Base-by-base conservation (phyloP, 371 early-diverging fungal genomes). In the Mucor velutinosus region DNA sequence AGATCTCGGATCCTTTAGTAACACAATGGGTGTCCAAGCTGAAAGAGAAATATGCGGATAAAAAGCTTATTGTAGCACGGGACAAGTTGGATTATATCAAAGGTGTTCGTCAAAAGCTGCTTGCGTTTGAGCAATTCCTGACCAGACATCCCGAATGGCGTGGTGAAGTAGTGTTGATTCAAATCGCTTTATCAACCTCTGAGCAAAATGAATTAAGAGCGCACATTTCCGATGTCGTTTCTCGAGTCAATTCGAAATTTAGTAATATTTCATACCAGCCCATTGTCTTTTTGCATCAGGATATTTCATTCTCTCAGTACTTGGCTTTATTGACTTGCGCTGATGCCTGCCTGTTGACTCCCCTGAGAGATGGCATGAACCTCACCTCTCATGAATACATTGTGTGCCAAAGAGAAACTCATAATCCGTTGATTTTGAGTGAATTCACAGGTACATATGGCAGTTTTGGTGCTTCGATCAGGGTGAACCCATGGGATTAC, bases 51-150 rank as follows among this genome's bases (percentile, higher is more conserved):
- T 98, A 94, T 74, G 83, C 87, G 29, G 93, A 90, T 39, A 94
- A 93, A 83, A 88, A 89, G 60, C 75, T 99, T 47, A 89, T 99
- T 71, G 89, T 99, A 39, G 89, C 99, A 1, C 88, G 99, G 17
- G 99, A 99, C 79, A 97, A 99, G 80, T 86, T 98, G 37, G 99
- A 99, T 82, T 94, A 92, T 62, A 95, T 99, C 65, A 99, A 99
- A 76, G 99, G 99, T 27, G 95, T 99, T 21, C 91, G 94, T 33
- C 98, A 99, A 79, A 98, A 99, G 76, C 77, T 99, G 43, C 85
- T 90, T 32, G 97, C 96, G 0, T 99, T 95, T 80, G 96, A 97
- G 76, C 90, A 90, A 62, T 99, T 99, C 72, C 77, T 99, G 55
- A 80, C 80, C 4, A 83, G 88, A 29, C 92, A 94, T 72, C 97